A percentile compares a stretch with the other conserved stretches of the same genome.
phyloP scores from a whole-genome alignment of 2,329 filamentous ascomycete species.

The Penicillium oxalicum region DNA sequence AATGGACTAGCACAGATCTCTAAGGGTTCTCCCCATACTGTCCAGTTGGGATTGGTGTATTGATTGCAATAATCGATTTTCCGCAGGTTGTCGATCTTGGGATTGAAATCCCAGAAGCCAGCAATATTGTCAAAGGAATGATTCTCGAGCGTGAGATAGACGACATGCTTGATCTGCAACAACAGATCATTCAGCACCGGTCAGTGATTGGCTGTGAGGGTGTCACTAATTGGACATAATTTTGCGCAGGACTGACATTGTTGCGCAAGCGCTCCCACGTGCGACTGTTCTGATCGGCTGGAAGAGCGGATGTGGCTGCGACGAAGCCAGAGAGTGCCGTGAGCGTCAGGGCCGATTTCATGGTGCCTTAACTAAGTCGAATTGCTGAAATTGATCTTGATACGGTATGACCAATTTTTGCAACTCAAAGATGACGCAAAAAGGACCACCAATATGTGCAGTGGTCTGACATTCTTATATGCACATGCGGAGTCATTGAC shows the following conservation, averaged over 20 bases:
- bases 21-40: constrained; percentile 32
- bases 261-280: constrained; percentile 19
- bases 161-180: constrained; percentile 29
- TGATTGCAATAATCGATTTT: constrained; percentile 33
- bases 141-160: constrained; percentile 37
- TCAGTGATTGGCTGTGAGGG: no score
- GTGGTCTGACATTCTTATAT: no score
- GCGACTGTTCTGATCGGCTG: constrained; percentile 10
- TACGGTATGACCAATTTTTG: no score
- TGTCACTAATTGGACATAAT: no score
- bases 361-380: constrained; percentile 2
- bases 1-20: constrained; percentile 33
- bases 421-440: no score
- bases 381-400: background rate
- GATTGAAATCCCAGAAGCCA: constrained; percentile 35
- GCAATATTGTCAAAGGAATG: constrained; percentile 39
- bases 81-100: constrained; percentile 33
- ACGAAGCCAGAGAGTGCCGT: constrained; percentile 9
- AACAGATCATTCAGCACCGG: no score
- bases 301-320: constrained; percentile 13
- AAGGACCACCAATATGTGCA: no score
- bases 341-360: constrained; percentile 15
- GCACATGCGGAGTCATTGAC: no score
- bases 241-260: constrained; percentile 15
- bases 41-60: constrained; percentile 37